Percentiles rank a stretch among this genome's conserved stretches.
These are phyloP conservation scores for Eucalyptus curtisii DNA, from an alignment of 345 rosid species.

Conservation along the genomic window DNA sequence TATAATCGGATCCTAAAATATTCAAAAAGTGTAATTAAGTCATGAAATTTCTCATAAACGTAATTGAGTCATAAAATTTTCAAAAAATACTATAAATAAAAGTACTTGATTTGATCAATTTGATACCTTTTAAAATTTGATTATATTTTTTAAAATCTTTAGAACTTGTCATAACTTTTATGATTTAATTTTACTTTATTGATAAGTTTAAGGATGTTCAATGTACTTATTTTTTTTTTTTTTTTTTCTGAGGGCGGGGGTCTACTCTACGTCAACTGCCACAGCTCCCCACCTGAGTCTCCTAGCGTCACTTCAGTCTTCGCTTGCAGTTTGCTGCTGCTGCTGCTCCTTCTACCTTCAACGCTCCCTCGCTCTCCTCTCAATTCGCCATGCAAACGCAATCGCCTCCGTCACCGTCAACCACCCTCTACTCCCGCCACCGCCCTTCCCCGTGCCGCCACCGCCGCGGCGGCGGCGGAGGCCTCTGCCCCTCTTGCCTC, in stretches of 20 bases:
- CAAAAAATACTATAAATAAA: too few relatives aligned
- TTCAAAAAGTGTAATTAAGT: rapidly evolving
- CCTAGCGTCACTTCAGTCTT: background rate
- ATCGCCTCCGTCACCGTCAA: conserved; percentile 4
- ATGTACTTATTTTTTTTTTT: too few relatives aligned
- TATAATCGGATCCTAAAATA: rapidly evolving
- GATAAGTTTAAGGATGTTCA: rapidly evolving
- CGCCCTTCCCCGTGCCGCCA: conserved; percentile 45
- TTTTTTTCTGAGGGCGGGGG: background rate
- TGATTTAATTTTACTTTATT: too few relatives aligned
- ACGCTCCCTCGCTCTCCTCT: background rate
- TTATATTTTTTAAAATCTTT: too few relatives aligned
- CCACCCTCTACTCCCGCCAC: conserved; percentile 21
- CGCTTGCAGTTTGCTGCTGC: background rate
- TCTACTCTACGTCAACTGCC: background rate
- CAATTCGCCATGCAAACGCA: background rate
- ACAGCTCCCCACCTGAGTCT: background rate
- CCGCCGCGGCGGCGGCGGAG: conserved; percentile 36
- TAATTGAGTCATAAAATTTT: too few relatives aligned
- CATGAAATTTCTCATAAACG: rapidly evolving
- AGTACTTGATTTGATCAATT: too few relatives aligned
- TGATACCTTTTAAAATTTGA: too few relatives aligned
- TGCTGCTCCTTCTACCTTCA: background rate
- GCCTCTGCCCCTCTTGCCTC: conserved; percentile 69
- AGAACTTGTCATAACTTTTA: rapidly evolving